These are phyloP conservation scores for Elsinoe arachidis DNA, from an alignment of 2,329 filamentous ascomycete genomes.

Conservation along the genomic window DNA sequence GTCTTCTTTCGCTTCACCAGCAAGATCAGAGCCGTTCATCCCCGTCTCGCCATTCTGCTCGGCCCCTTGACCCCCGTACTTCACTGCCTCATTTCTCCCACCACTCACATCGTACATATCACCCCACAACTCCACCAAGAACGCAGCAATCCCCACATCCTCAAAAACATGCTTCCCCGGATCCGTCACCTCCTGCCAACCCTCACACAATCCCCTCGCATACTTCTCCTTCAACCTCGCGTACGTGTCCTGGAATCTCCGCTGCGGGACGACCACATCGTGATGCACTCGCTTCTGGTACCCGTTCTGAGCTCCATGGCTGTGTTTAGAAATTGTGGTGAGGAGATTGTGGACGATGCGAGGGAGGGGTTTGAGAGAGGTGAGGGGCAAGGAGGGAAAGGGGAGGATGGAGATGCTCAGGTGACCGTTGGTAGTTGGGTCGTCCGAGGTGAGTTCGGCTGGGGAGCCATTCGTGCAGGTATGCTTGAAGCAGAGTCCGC, in stretches of 20 bases:
- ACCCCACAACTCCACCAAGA: constrained; percentile 83
- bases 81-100: background rate
- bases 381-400: constrained; percentile 27
- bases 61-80: background rate
- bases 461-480: constrained; percentile 20
- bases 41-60: background rate
- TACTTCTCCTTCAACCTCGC: constrained; percentile 70
- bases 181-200: constrained; percentile 81
- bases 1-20: too few species aligned
- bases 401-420: constrained; percentile 46
- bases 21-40: too few species aligned
- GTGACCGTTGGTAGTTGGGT: constrained; percentile 17
- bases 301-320: constrained; percentile 53
- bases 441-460: background rate
- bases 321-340: constrained; percentile 63
- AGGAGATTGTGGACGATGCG: constrained; percentile 63
- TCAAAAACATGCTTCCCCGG: constrained; percentile 92
- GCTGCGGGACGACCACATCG: constrained; percentile 70
- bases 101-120: constrained; percentile 60
- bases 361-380: constrained; percentile 34
- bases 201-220: constrained; percentile 58
- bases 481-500: constrained; percentile 67
- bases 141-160: constrained; percentile 82
- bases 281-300: constrained; percentile 78
- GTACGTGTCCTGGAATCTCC: constrained; percentile 74